These are phyloP conservation scores for Xylaria sp. DNA, from an alignment of 2,329 filamentous ascomycete species.

Conservation along the genomic window DNA sequence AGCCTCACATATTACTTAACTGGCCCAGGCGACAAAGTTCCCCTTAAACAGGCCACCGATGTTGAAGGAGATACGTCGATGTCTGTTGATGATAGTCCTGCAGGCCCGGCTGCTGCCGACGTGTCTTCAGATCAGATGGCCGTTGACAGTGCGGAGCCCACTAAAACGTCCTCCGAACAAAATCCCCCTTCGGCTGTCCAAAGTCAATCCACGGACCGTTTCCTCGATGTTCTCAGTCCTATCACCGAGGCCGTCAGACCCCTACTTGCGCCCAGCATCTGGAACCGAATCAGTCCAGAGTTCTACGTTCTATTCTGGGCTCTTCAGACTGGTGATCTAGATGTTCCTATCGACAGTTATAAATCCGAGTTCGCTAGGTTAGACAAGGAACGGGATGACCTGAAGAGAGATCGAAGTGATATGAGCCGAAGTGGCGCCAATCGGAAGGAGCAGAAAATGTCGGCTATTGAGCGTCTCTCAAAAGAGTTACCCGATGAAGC, in stretches of 20 bases:
- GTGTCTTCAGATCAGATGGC: conserved; percentile 31
- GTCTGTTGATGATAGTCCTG: conserved; percentile 34
- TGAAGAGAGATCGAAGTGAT: conserved; percentile 68
- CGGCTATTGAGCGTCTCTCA: conserved; percentile 62
- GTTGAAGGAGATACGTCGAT: conserved; percentile 55
- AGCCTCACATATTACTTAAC: conserved; percentile 65
- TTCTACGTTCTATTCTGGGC: conserved; percentile 95
- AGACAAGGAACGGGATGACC: conserved; percentile 59
- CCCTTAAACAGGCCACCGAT: conserved; percentile 36
- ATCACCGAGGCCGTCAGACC: conserved; percentile 64
- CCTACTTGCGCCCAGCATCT: conserved; percentile 57
- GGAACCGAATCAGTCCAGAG: conserved; percentile 66
- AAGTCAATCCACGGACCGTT: conserved; percentile 42
- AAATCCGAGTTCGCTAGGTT: conserved; percentile 66
- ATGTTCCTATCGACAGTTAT: conserved; percentile 72
- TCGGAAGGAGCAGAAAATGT: conserved; percentile 65
- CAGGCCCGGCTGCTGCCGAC: conserved; percentile 18
- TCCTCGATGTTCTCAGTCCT: conserved; percentile 67
- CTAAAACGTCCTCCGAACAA: conserved; percentile 21
- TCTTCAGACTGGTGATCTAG: conserved; percentile 74
- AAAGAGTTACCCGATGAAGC: conserved; percentile 69
- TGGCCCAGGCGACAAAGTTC: conserved; percentile 33
- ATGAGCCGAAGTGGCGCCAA: conserved; percentile 60
- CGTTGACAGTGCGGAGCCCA: conserved; percentile 28
- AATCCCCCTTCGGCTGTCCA: conserved; percentile 27